Base-by-base conservation (phyloP, 306 rosid genomes). In the Cucurbita ficifolia region DNA sequence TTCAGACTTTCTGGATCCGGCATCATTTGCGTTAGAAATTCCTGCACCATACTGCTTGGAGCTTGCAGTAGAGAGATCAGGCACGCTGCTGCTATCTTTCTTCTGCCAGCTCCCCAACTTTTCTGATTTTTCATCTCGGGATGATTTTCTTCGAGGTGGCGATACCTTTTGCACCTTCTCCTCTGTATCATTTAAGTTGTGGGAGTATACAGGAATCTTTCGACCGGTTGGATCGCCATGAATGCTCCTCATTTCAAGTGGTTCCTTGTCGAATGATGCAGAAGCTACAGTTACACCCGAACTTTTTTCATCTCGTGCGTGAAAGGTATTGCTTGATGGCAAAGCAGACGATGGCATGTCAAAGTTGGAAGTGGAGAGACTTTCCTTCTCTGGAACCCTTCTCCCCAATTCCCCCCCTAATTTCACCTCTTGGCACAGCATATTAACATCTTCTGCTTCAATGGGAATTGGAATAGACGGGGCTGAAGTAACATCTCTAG, bases 131-230 rank as follows among this genome's bases (percentile, higher is more conserved):
- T 94, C 97, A 48, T 90, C 99, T 76, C 82, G 86, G 55, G 83
- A 51, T 79, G 76, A 81, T 86, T 90, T 94, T 69, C 95, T 85
- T 69, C 84, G 86, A 33, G 99, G 96, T 45, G 99, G 97, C 36
- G 97, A 94, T 54, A 85, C 96, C 84, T 88, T 87, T 76, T 81
- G 91, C 74, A 91, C 96, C 82, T 81, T 89, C 53, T 87, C 96
- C 64, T 84, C 89, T 7, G 81, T 53, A 78, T 85, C 97, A 72
- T 33, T 82, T 45, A 78, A 77, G 74, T 82, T 87, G 70, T 81
- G 86, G 76, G 94, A 80, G 80, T 83, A 82, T 61, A 81, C 72
- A 49, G 82, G 76, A 74, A 81, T 79, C 85, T 85, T 90, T 74
- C 86, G 92, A 81, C 68, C 71, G 50, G 86, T 83, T 35, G 84